phyloP scores from a whole-genome alignment of 768 basidiomycete genomes.

The Mycena belliarum region DNA sequence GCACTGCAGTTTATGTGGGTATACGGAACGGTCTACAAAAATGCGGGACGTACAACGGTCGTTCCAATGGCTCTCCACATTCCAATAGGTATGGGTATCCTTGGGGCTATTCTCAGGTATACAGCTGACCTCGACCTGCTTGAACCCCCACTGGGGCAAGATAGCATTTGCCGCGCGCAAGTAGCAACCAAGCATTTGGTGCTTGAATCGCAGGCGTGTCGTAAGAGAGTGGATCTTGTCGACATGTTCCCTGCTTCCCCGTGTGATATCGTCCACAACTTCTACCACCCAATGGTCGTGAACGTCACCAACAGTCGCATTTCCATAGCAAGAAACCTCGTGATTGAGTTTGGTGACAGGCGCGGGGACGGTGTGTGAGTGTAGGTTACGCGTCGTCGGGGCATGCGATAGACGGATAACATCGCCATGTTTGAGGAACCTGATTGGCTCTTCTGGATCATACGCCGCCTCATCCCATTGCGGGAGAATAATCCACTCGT shows the following conservation, averaged over 20 bases:
- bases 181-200: slow-evolving; percentile 81
- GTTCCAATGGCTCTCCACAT: slow-evolving; percentile 98
- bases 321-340: slow-evolving; percentile 95
- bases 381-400: slow-evolving; percentile 86
- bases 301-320: slow-evolving; percentile 80
- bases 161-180: slow-evolving; percentile 84
- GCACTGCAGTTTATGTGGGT: slow-evolving; percentile 54
- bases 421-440: slow-evolving; percentile 76
- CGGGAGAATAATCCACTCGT: slow-evolving; percentile 83
- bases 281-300: slow-evolving; percentile 94
- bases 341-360: slow-evolving; percentile 87
- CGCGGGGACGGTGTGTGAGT: slow-evolving; percentile 87
- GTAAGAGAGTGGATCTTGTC: slow-evolving; percentile 86
- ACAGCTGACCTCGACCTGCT: slow-evolving; percentile 96
- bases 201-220: slow-evolving; percentile 84
- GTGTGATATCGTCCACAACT: slow-evolving; percentile 86
- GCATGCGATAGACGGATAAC: slow-evolving; percentile 78
- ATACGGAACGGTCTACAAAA: neutral
- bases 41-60: slow-evolving; percentile 73
- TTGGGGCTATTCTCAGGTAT: slow-evolving; percentile 81
- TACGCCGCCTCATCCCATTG: slow-evolving; percentile 74
- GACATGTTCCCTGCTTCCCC: slow-evolving; percentile 56
- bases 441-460: slow-evolving; percentile 66
- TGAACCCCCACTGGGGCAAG: slow-evolving; percentile 98
- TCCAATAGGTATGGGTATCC: slow-evolving; percentile 93